phyloP scores from a whole-genome alignment of 2,329 filamentous ascomycete species.

The Samsoniella hepiali region DNA sequence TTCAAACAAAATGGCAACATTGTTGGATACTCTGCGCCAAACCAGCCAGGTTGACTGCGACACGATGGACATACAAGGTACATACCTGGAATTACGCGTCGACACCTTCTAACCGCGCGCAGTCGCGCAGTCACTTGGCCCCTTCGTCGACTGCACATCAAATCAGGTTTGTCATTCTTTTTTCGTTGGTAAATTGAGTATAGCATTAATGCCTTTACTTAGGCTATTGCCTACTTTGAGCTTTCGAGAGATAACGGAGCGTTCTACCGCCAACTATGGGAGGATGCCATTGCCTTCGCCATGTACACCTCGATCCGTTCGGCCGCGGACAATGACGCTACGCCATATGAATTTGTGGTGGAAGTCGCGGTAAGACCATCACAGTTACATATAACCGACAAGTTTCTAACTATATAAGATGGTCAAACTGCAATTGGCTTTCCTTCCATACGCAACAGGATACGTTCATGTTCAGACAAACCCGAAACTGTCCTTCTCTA shows the following conservation, averaged over 20 bases:
- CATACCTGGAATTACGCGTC: background rate
- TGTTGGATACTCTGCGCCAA: conserved; percentile 29
- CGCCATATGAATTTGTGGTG: background rate
- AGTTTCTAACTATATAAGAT: background rate
- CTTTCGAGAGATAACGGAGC: background rate
- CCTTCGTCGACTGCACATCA: conserved; percentile 37
- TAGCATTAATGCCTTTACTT: background rate
- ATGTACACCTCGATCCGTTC: background rate
- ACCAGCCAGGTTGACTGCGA: conserved; percentile 34
- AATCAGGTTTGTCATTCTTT: conserved; percentile 28
- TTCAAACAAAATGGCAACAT: conserved; percentile 25
- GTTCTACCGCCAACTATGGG: background rate
- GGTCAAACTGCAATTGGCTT: background rate
- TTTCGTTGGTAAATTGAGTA: background rate
- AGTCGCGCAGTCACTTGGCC: conserved; percentile 32
- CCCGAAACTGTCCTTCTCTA: conserved; percentile 51
- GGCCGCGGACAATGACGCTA: background rate
- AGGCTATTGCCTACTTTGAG: background rate
- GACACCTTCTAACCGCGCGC: background rate
- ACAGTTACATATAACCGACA: background rate
- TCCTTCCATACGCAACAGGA: conserved; percentile 48
- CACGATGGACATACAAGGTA: conserved; percentile 35
- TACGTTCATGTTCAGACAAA: conserved; percentile 60
- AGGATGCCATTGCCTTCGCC: background rate
- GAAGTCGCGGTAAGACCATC: background rate